These are phyloP conservation scores for Termitomyces sp. DNA, from an alignment of 768 basidiomycete species.

Conservation along the genomic window DNA sequence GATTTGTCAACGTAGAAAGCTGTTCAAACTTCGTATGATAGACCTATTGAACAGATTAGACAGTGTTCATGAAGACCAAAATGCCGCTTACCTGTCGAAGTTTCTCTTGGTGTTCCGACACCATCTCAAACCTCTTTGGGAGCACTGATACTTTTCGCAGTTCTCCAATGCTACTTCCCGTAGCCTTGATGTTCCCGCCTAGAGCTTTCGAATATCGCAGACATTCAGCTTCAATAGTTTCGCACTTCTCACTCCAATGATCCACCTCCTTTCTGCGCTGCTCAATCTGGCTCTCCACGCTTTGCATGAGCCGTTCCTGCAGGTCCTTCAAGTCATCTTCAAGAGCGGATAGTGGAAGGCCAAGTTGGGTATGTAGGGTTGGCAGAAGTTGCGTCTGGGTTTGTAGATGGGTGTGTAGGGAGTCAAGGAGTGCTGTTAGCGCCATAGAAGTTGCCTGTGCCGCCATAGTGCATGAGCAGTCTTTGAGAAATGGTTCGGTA, in stretches of 20 bases:
- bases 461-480: slow-evolving; percentile 16
- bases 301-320: slow-evolving; percentile 69
- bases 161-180: slow-evolving; percentile 63
- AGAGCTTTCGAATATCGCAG: slow-evolving; percentile 64
- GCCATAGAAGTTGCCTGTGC: slow-evolving; percentile 27
- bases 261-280: slow-evolving; percentile 72
- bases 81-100: slow-evolving; percentile 61
- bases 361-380: slow-evolving; percentile 79
- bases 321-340: slow-evolving; percentile 76
- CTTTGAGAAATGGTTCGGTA: background rate
- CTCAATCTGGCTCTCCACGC: slow-evolving; percentile 74
- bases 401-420: slow-evolving; percentile 74
- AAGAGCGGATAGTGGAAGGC: slow-evolving; percentile 73
- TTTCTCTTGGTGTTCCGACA: slow-evolving; percentile 72
- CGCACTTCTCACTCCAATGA: slow-evolving; percentile 65
- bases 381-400: slow-evolving; percentile 81
- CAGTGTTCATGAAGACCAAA: background rate
- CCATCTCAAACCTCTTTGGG: slow-evolving; percentile 66
- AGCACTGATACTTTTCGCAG: slow-evolving; percentile 69
- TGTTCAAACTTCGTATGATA: slow-evolving; percentile 81
- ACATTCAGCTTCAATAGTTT: slow-evolving; percentile 60
- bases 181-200: slow-evolving; percentile 67
- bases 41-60: slow-evolving; percentile 33
- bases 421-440: slow-evolving; percentile 68
- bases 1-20: slow-evolving; percentile 64